These are phyloP conservation scores for Elasticomyces elasticus DNA, from an alignment of 495 filamentous ascomycete genomes.

Conservation along the genomic window DNA sequence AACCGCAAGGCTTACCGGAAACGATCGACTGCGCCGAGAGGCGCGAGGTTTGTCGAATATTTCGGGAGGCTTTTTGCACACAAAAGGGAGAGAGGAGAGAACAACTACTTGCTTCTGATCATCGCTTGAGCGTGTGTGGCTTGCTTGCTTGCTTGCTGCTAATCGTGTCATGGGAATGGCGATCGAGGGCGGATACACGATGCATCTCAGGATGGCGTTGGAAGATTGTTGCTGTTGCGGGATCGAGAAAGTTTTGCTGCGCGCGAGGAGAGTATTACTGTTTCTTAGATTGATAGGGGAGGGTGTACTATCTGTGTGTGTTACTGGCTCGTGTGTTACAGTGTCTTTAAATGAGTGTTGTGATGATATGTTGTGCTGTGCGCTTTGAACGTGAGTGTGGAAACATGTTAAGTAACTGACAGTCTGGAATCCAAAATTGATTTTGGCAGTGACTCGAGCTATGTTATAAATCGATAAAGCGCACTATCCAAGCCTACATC, in stretches of 20 bases:
- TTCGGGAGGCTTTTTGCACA: background rate
- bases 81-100: background rate
- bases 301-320: too few relatives aligned
- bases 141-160: background rate
- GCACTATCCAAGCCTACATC: too few relatives aligned
- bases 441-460: too few relatives aligned
- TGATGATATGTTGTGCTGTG: too few relatives aligned
- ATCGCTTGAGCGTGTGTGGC: background rate
- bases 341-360: too few relatives aligned
- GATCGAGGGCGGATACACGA: background rate
- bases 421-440: too few relatives aligned
- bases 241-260: constrained; percentile 8
- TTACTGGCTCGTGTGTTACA: too few relatives aligned
- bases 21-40: too few relatives aligned
- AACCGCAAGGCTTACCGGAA: too few relatives aligned
- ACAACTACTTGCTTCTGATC: background rate
- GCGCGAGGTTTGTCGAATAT: background rate
- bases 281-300: background rate
- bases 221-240: background rate
- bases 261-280: background rate
- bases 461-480: too few relatives aligned
- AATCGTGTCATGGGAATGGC: background rate
- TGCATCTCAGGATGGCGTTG: background rate
- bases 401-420: too few relatives aligned
- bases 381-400: too few relatives aligned